Base-by-base conservation (phyloP, 495 filamentous ascomycete genomes). In the Tetracladium setigerum region DNA sequence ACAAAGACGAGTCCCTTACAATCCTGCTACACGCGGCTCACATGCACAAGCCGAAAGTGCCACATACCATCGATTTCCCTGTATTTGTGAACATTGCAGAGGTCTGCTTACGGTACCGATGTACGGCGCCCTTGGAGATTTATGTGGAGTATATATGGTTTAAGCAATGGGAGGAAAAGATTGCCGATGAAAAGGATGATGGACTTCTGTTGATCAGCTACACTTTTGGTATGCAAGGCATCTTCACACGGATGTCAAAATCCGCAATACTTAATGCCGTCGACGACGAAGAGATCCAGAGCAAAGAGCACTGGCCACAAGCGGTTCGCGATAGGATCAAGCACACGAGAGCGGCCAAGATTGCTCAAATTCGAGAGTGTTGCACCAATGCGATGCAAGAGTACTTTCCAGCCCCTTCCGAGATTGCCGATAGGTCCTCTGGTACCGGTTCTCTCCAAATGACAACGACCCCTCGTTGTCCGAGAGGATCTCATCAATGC, bases 21-120 rank as follows among this genome's bases (percentile, higher is more conserved):
- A 64, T 63, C 11, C 46, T 71, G 11, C 66, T 71, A 9, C 61
- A 65, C 39, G 66, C 66, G 11, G 66, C 65, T 6, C 67, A 71
- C 48, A 69, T 69, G 60, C 67, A 66, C 41, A 59, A 57, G 13
- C 51, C 61, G 22, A 57, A 61, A 38, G 52, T 71, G 16, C 67
- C 67, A 2, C 57, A 62, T 16, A 44, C 61, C 13, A 56, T 69
- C 13, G 38, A 48, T 2, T 71, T 68, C 49, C 47, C 48, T 15
- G 50, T 63, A n/a, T 67, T 71, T 46, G 67, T 71, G 15, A 61
- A 60, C 14, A 60, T 71, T 35, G 62, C 67, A 6, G 57, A 65
- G 32, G 59, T 60, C 5, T 65, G 62, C 30, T 42, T 63, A 17
- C 50, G 59, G 37, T 71, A 69, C 48, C 62, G 52, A 13, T 69